These are phyloP conservation scores for Colletotrichum chrysophilum DNA, from an alignment of 2,329 filamentous ascomycete genomes.

Conservation along the genomic window DNA sequence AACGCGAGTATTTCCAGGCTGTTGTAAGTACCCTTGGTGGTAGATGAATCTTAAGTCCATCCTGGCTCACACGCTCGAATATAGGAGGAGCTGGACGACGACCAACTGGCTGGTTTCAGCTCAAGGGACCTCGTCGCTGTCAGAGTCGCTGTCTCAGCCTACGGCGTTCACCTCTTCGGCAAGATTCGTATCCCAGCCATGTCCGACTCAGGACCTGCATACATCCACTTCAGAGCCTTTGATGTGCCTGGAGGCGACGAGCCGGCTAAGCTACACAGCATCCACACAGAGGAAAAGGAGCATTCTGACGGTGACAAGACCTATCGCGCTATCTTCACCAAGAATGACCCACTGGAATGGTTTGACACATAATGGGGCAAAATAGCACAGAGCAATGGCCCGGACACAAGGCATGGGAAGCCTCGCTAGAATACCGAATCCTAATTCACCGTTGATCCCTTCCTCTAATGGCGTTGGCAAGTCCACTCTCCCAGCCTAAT, in stretches of 20 bases:
- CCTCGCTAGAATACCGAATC: neutral
- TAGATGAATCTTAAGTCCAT: neutral
- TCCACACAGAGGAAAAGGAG: constrained; percentile 52
- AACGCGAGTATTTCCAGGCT: constrained; percentile 59
- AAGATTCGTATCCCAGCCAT: constrained; percentile 51
- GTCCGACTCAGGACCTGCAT: constrained; percentile 40
- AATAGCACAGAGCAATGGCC: neutral
- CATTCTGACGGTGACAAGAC: constrained; percentile 45
- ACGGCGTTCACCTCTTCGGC: constrained; percentile 54
- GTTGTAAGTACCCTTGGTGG: constrained; percentile 33
- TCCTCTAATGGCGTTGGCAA: neutral
- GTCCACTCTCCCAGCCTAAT: constrained; percentile 27
- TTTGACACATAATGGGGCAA: constrained; percentile 51
- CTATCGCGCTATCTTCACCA: constrained; percentile 51
- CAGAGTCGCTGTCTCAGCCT: constrained; percentile 49
- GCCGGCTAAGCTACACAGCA: constrained; percentile 48
- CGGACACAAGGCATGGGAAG: neutral
- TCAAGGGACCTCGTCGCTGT: constrained; percentile 47
- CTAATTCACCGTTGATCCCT: neutral
- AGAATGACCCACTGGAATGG: constrained; percentile 54
- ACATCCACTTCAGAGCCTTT: constrained; percentile 55
- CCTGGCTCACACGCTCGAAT: constrained; percentile 9
- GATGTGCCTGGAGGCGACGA: constrained; percentile 38
- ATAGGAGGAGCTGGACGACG: constrained; percentile 38
- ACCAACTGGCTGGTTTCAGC: constrained; percentile 40